phyloP scores from a whole-genome alignment of 2,329 filamentous ascomycete genomes.

The Fusarium devonianum region DNA sequence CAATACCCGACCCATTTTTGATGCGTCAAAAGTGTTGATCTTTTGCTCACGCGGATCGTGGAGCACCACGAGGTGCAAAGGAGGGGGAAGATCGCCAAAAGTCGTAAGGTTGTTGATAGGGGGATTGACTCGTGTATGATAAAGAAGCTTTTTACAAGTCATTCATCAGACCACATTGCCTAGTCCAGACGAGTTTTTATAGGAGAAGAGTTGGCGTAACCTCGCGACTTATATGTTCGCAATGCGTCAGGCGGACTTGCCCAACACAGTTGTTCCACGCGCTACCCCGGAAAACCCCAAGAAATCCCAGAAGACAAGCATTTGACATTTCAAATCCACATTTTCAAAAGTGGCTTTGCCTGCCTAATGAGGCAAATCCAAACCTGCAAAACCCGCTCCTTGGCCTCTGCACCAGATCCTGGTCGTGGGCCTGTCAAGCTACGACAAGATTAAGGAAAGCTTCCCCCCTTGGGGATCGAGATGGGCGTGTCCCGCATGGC shows the following conservation, averaged over 20 bases:
- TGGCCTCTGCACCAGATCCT: neutral
- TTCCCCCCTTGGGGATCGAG: neutral
- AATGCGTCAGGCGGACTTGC: constrained; percentile 15
- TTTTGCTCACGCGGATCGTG: neutral
- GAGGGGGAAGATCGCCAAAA: too few relatives aligned
- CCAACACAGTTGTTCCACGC: constrained; percentile 25
- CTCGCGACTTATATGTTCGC: neutral
- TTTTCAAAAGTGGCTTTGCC: constrained; percentile 1
- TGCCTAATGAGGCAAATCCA: constrained; percentile 23
- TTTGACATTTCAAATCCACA: neutral
- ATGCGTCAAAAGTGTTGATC: neutral
- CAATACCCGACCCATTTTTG: constrained; percentile 1
- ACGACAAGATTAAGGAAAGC: constrained; percentile 24
- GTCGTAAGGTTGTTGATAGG: constrained; percentile 2
- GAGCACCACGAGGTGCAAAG: neutral
- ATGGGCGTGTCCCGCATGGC: too few relatives aligned
- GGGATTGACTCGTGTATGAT: constrained; percentile 19
- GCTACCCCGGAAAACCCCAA: neutral
- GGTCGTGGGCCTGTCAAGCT: neutral
- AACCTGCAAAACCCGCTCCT: constrained; percentile 3
- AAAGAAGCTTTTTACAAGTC: constrained; percentile 13
- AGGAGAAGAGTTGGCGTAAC: neutral
- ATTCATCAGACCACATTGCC: neutral
- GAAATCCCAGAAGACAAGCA: constrained; percentile 14
- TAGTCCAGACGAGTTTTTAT: neutral